Evolutionary conservation across 1,284 basidiomycete genomes (phyloP).

Genomic region (Apiotrichum veenhuisii): DNA sequence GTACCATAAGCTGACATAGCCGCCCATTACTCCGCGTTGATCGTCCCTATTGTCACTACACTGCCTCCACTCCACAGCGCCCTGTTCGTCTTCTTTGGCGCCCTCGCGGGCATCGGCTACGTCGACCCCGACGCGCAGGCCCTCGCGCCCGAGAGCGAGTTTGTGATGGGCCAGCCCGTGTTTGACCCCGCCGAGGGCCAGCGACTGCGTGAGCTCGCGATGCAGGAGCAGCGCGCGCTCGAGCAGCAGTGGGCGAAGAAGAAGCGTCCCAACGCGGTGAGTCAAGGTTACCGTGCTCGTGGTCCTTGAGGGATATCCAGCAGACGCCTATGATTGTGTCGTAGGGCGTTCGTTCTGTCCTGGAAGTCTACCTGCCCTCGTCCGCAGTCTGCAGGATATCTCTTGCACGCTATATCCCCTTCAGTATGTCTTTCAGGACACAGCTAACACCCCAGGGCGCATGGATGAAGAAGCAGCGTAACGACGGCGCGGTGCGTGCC

Average conservation of each 20-base stretch:
- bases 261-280: slow-evolving; percentile 48
- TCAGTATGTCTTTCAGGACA: no score
- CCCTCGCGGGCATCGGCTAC: slow-evolving; percentile 47
- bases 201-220: slow-evolving; percentile 22
- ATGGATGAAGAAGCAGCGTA: slow-evolving; percentile 44
- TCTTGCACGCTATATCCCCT: no score
- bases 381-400: no score
- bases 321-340: no score
- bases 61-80: slow-evolving; percentile 29
- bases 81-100: slow-evolving; percentile 46
- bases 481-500: slow-evolving; percentile 33
- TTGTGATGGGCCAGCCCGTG: slow-evolving; percentile 35
- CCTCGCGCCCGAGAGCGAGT: slow-evolving; percentile 13
- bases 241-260: slow-evolving; percentile 43
- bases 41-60: no score
- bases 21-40: no score
- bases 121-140: slow-evolving; percentile 27
- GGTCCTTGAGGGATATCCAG: no score
- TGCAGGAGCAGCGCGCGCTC: slow-evolving; percentile 37
- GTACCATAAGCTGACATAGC: not conserved
- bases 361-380: no score
- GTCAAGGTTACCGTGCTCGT: slow-evolving; percentile 11
- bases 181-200: slow-evolving; percentile 28
- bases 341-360: no score
- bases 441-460: slow-evolving; percentile 31